phyloP scores from a whole-genome alignment of 176 grass and related monocot species.

The Triticum urartu region DNA sequence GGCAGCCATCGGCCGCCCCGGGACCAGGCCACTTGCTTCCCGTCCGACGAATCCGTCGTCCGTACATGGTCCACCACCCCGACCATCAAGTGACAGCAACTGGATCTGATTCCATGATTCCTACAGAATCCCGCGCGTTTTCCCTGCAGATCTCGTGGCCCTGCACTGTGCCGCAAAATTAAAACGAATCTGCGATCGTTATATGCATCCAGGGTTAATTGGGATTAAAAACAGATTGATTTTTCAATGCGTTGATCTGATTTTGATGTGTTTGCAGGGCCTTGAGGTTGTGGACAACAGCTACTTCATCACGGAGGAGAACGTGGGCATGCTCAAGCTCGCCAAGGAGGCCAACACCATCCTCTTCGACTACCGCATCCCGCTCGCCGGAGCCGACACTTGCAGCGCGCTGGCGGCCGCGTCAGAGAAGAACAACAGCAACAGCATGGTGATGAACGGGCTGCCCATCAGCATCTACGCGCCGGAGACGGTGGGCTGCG shows the following conservation, averaged over 20 bases:
- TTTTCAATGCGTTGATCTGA: neutral
- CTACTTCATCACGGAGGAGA: slow-evolving; percentile 94
- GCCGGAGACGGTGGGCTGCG: slow-evolving; percentile 88
- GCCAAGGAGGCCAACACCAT: slow-evolving; percentile 88
- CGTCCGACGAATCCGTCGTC: slow-evolving; percentile 14
- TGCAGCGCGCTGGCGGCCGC: slow-evolving; percentile 50
- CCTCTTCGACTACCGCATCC: slow-evolving; percentile 85
- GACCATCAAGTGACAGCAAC: neutral
- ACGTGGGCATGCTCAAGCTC: slow-evolving; percentile 89
- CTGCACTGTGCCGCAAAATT: no score
- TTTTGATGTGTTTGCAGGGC: slow-evolving; percentile 35
- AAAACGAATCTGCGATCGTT: neutral
- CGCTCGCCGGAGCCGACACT: slow-evolving; percentile 38
- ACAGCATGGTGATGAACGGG: slow-evolving; percentile 68
- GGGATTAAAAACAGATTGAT: neutral
- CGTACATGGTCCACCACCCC: neutral
- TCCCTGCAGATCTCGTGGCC: neutral
- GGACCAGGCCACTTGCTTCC: slow-evolving; percentile 31
- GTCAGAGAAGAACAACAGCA: neutral
- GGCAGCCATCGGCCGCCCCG: neutral
- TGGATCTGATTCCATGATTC: slow-evolving; percentile 19
- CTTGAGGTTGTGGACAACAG: slow-evolving; percentile 75
- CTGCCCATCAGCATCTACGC: slow-evolving; percentile 95
- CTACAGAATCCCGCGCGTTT: neutral
- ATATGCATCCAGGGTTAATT: neutral